Evolutionary conservation across 768 basidiomycete species (phyloP).

Genomic region (Suillus placidus): DNA sequence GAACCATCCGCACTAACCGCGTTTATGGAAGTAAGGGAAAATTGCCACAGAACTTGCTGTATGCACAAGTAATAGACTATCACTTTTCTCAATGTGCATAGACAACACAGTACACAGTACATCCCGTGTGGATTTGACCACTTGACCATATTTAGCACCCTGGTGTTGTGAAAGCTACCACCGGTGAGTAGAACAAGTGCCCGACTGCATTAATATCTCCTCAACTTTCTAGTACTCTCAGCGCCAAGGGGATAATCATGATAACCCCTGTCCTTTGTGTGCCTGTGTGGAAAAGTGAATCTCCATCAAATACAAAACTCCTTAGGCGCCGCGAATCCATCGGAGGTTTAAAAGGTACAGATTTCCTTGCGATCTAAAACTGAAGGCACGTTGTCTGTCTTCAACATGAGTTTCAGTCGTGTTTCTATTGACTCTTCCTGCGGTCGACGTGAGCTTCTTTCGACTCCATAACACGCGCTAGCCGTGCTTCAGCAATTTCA

Average conservation of each 20-base stretch:
- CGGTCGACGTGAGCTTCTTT: not conserved
- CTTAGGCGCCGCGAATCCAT: not conserved
- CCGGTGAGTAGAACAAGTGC: not conserved
- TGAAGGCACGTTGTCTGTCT: slow-evolving; percentile 2
- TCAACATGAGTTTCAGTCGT: slow-evolving; percentile 10
- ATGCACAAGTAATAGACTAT: slow-evolving; percentile 26
- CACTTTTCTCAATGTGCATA: not conserved
- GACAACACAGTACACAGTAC: not conserved
- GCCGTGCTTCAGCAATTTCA: slow-evolving; percentile 1
- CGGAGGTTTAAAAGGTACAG: slow-evolving; percentile 1
- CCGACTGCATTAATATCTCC: not conserved
- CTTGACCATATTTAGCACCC: not conserved
- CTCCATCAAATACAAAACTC: not conserved
- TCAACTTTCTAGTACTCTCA: not conserved
- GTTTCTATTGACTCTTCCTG: slow-evolving; percentile 3
- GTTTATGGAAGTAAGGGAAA: slow-evolving; percentile 8
- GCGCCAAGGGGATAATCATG: not conserved
- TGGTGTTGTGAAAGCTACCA: not conserved
- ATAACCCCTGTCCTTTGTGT: not conserved
- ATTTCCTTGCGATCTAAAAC: not conserved
- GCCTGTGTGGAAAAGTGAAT: not conserved
- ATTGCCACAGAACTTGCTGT: slow-evolving; percentile 15
- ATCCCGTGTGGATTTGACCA: not conserved
- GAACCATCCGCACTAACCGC: slow-evolving; percentile 76
- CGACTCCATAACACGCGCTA: slow-evolving; percentile 1